Base-by-base conservation (phyloP, 2,329 filamentous ascomycete species). In the Clarireedia hainanense region DNA sequence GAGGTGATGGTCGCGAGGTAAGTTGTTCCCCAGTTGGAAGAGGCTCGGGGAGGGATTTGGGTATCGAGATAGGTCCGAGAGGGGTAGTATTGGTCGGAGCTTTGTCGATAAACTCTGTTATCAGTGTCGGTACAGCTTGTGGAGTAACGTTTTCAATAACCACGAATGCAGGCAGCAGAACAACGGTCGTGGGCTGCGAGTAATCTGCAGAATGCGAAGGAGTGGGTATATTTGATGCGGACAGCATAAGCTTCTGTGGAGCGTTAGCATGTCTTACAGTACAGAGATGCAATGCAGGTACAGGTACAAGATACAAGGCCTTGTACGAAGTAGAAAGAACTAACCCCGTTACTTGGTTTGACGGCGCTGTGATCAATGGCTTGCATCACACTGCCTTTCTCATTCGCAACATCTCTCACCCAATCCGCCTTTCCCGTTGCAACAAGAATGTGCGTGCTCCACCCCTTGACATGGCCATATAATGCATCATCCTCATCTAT, bases 381-480 rank as follows among this genome's bases (percentile, higher is more conserved):
- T 74, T 90, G 77, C 88, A 92, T 92, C 34, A 92, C 79, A 68
- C 86, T 90, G 5, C 87, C 88, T 71, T 88, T 85, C 76, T 97
- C 94, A 68, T 97, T 88, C 56, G 81, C 83, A 47, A 96, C 89
- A 74, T 95, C 87, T 58, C 89, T 75, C 67, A 92, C 87, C 94
- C 94, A 99, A 72, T 99, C 94, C 26, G 85, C 80, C 80, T 96
- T 96, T 59, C 91, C 89, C n/a, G 94, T 99, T 24, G 90, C 94
- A 15, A 97, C 90, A 34, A 99, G 75, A 59, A 96, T 69, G 72
- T 99, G 94, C 20, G 91, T 94, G 66, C 83, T 85, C 88, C 90
- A 97, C 37, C 84, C 89, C 67, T 90, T 88, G 60, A 96, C 81
- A 57, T 88, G 78, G 0, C 92, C 94, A 68, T 95, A 97, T 49